Percentiles rank a stretch among this genome's conserved stretches.
Evolutionary conservation across 805 yeast species (phyloP).

Genomic region (Yarrowia sp.): DNA sequence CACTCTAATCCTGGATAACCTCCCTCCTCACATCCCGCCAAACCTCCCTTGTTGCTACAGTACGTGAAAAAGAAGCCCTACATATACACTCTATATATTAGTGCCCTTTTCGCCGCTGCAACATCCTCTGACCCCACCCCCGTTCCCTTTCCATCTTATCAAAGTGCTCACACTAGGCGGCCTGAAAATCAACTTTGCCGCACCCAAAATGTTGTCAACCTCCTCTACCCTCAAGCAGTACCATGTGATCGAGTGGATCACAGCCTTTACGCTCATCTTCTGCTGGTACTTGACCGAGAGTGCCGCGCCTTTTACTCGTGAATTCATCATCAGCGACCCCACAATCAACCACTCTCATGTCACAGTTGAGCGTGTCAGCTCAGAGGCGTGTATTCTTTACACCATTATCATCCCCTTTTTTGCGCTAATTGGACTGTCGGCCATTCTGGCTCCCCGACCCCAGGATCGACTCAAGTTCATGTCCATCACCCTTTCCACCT

Average conservation of each 20-base stretch:
- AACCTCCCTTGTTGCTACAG: not conserved
- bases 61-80: not conserved
- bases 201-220: conserved; percentile 20
- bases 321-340: conserved; percentile 21
- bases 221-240: conserved; percentile 9
- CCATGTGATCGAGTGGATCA: conserved; percentile 24
- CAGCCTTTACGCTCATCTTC: conserved; percentile 2
- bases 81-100: not conserved
- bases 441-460: conserved; percentile 31
- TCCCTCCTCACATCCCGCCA: conserved; percentile 2
- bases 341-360: conserved; percentile 21
- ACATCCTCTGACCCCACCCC: not conserved
- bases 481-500: conserved; percentile 36
- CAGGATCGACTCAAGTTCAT: conserved; percentile 44
- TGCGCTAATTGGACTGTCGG: conserved; percentile 31
- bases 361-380: not conserved
- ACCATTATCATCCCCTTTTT: conserved; percentile 20
- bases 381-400: conserved; percentile 17
- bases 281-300: conserved; percentile 7
- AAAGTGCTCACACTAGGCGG: conserved; percentile 24
- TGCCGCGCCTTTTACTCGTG: conserved; percentile 18
- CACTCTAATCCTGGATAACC: conserved; percentile 17
- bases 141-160: not conserved
- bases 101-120: conserved; percentile 9
- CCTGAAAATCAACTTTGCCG: conserved; percentile 18